These are phyloP conservation scores for Aegilops umbellulata DNA, from an alignment of 176 grass and related monocot genomes.

Conservation along the genomic window DNA sequence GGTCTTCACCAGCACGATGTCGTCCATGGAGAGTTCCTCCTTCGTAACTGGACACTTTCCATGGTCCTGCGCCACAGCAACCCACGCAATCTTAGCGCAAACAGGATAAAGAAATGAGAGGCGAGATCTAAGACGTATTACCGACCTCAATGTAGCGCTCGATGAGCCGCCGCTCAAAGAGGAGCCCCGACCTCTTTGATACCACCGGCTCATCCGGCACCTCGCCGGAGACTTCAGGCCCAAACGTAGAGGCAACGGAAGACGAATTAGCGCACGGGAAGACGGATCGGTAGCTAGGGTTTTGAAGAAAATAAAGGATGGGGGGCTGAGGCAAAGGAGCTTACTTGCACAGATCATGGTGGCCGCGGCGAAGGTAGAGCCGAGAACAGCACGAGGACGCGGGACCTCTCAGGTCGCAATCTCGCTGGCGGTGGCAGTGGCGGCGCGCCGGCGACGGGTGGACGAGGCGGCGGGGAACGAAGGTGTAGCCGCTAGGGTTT, in stretches of 20 bases:
- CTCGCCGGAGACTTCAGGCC: constrained; percentile 79
- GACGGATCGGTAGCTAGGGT: constrained; percentile 36
- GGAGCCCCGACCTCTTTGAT: constrained; percentile 90
- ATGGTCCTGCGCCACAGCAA: constrained; percentile 54
- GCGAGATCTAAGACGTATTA: constrained; percentile 27
- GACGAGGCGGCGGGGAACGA: neutral
- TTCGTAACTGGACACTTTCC: constrained; percentile 96
- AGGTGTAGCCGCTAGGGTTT: constrained; percentile 45
- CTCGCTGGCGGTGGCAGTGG: constrained; percentile 3
- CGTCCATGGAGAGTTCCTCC: constrained; percentile 86
- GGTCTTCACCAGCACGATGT: constrained; percentile 86
- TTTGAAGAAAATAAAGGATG: constrained; percentile 6
- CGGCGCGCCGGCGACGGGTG: constrained; percentile 15
- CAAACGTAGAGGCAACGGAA: neutral
- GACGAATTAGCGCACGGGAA: constrained; percentile 20
- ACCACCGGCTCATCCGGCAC: constrained; percentile 95
- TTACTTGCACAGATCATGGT: constrained; percentile 96
- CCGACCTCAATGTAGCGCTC: constrained; percentile 81
- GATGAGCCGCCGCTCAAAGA: constrained; percentile 89
- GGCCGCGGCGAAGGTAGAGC: neutral
- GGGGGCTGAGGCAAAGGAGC: neutral
- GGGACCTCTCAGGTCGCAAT: neutral
- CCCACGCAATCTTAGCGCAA: neutral
- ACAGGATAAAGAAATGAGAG: neutral
- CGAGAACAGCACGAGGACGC: neutral